These are phyloP conservation scores for Fusarium sp. DNA, from an alignment of 2,329 filamentous ascomycete species.

Conservation along the genomic window DNA sequence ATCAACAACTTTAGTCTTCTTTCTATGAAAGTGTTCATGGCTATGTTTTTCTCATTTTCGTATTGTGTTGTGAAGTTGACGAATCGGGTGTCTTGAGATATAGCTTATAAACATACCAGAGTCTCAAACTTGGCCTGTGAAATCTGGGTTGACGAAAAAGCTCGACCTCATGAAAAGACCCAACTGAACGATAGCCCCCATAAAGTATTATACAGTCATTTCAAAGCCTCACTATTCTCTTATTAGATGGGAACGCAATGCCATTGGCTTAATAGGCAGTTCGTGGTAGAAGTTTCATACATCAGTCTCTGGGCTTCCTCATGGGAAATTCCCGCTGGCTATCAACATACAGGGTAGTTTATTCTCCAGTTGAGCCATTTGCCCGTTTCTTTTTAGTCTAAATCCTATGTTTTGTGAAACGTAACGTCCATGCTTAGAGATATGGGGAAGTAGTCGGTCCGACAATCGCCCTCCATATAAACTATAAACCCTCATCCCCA, in stretches of 20 bases:
- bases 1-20: not conserved
- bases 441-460: constrained; percentile 11
- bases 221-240: not conserved
- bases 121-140: not conserved
- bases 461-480: constrained; percentile 8
- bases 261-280: not conserved
- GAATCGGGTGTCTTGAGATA: too few relatives aligned
- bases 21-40: not conserved
- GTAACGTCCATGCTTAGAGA: not conserved
- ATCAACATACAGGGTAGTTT: not conserved
- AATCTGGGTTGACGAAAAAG: not conserved
- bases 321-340: not conserved
- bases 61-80: not conserved
- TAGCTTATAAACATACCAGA: not conserved
- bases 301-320: too few relatives aligned
- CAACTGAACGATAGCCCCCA: not conserved
- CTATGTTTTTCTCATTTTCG: not conserved
- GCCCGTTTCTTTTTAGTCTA: not conserved
- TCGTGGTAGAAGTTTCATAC: not conserved
- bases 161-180: not conserved
- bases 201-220: not conserved
- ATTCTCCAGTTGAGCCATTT: not conserved
- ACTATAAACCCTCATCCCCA: not conserved
- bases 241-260: too few relatives aligned
- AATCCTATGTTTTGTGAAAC: not conserved